phyloP scores from a whole-genome alignment of 2,329 filamentous ascomycete species.

The Cladobotryum protrusum region DNA sequence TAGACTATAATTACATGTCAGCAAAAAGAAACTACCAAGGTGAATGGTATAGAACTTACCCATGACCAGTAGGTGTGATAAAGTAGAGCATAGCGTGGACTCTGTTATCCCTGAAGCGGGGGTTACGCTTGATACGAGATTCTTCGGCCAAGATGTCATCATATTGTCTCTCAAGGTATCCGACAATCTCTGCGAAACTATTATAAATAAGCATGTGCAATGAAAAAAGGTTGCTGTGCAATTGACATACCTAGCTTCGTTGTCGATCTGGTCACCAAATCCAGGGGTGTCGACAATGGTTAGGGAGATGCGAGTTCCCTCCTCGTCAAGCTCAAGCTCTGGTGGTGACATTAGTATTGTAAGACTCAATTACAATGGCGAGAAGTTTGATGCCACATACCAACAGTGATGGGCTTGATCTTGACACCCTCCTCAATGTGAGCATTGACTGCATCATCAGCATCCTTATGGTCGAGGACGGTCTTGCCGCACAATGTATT shows the following conservation, averaged over 20 bases:
- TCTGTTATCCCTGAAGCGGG: constrained; percentile 97
- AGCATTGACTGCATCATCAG: constrained; percentile 80
- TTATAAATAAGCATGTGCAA: constrained; percentile 10
- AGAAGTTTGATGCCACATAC: constrained; percentile 41
- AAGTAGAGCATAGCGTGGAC: constrained; percentile 98
- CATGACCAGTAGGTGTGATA: constrained; percentile 95
- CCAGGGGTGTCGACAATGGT: constrained; percentile 98
- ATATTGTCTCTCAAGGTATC: constrained; percentile 98
- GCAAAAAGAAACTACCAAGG: not conserved
- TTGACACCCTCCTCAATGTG: constrained; percentile 95
- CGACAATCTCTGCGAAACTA: constrained; percentile 91
- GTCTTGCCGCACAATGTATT: constrained; percentile 97
- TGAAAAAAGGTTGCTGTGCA: not conserved
- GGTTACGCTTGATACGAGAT: constrained; percentile 99
- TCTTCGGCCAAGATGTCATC: constrained; percentile 99
- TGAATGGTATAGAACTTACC: constrained; percentile 49
- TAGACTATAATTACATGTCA: constrained; percentile 51
- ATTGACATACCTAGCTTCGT: constrained; percentile 78
- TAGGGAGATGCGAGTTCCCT: constrained; percentile 94
- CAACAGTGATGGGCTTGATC: constrained; percentile 97
- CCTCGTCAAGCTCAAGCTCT: constrained; percentile 96
- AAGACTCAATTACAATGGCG: not conserved
- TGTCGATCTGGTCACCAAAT: constrained; percentile 98
- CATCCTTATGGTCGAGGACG: constrained; percentile 86
- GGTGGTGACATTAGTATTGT: not conserved